These are phyloP conservation scores for Aspergillus terreus DNA, from an alignment of 2,329 filamentous ascomycete species.

Conservation along the genomic window DNA sequence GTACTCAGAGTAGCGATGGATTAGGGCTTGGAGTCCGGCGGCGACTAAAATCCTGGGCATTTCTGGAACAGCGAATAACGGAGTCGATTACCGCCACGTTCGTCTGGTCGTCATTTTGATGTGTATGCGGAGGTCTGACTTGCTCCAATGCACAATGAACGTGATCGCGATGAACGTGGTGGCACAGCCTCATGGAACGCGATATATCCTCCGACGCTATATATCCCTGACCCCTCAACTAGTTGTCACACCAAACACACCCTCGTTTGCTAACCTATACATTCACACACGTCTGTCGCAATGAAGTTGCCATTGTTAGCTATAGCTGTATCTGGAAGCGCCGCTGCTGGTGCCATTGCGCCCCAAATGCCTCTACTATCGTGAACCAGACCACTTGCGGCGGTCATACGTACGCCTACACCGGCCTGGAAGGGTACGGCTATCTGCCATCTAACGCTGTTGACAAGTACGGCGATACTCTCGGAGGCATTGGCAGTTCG, in stretches of 20 bases:
- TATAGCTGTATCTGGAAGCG: constrained; percentile 15
- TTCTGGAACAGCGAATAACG: neutral
- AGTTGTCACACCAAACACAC: neutral
- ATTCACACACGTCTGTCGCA: neutral
- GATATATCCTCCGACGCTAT: no score
- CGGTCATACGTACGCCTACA: constrained; percentile 61
- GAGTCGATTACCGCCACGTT: neutral
- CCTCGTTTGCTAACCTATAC: neutral
- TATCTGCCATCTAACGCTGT: constrained; percentile 54
- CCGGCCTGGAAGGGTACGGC: constrained; percentile 65
- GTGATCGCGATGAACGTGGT: no score
- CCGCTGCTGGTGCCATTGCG: constrained; percentile 12
- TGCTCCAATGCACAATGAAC: no score
- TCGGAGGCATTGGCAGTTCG: constrained; percentile 64
- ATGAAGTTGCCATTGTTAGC: constrained; percentile 21
- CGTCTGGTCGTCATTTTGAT: no score
- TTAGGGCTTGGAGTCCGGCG: neutral
- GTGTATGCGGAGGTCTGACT: no score
- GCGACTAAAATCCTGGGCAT: neutral
- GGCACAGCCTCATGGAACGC: no score
- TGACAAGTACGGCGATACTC: constrained; percentile 67
- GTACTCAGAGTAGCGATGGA: neutral
- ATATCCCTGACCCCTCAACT: no score
- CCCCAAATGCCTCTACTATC: constrained; percentile 6
- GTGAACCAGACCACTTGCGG: constrained; percentile 56